phyloP scores from a whole-genome alignment of 129 eudicot species.

The Helianthus tuberosus region DNA sequence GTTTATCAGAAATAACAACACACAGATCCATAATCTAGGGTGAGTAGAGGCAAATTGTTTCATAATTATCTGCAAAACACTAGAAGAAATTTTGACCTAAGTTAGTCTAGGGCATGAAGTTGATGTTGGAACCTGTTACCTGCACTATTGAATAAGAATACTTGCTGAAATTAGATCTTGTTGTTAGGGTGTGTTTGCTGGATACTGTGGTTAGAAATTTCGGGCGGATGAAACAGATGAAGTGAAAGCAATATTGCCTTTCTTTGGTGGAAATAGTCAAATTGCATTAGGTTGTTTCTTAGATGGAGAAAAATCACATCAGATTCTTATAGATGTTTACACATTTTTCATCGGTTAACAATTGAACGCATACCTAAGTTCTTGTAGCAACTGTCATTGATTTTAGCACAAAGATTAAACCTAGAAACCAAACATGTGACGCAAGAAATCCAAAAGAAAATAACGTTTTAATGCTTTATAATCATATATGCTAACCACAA shows the following conservation, averaged over 20 bases:
- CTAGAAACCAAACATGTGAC: too few relatives aligned
- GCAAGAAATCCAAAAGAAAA: too few relatives aligned
- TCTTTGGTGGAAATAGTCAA: slow-evolving; percentile 10
- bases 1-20: background rate
- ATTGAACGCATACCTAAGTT: background rate
- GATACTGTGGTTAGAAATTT: background rate
- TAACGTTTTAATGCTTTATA: too few relatives aligned
- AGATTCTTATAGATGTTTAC: slow-evolving; percentile 17
- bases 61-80: slow-evolving; percentile 1
- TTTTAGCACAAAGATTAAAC: too few relatives aligned
- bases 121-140: slow-evolving; percentile 10
- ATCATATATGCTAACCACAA: too few relatives aligned
- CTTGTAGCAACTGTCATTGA: background rate
- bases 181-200: background rate
- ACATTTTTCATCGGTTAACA: slow-evolving; percentile 1
- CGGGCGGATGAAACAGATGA: background rate
- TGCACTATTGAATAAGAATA: slow-evolving; percentile 4
- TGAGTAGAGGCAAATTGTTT: background rate
- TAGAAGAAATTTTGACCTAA: background rate
- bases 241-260: background rate
- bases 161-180: background rate
- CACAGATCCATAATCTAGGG: background rate
- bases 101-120: slow-evolving; percentile 10
- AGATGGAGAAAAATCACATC: background rate
- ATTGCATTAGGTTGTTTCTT: slow-evolving; percentile 10